phyloP scores from a whole-genome alignment of 1,139 yeast species.

The Yamadazyma sp. region DNA sequence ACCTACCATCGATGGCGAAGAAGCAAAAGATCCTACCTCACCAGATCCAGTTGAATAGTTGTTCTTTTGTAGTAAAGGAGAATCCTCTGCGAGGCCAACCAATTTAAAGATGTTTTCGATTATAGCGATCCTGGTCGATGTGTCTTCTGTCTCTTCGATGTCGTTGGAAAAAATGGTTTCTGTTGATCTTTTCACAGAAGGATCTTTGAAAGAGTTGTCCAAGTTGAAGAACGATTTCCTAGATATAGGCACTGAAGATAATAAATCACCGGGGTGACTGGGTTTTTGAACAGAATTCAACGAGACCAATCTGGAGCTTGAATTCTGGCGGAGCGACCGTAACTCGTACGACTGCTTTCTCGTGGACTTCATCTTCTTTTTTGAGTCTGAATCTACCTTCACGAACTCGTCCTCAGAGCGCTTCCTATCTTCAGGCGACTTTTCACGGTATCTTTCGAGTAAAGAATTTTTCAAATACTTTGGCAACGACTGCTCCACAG shows the following conservation, averaged over 20 bases:
- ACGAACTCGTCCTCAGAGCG: constrained; percentile 3
- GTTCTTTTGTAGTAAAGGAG: constrained; percentile 12
- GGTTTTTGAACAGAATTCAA: constrained; percentile 58
- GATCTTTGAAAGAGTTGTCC: constrained; percentile 11
- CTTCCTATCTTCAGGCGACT: background rate
- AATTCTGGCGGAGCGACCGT: constrained; percentile 9
- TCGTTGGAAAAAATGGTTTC: constrained; percentile 55
- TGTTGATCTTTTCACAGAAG: constrained; percentile 6
- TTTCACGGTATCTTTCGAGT: constrained; percentile 31
- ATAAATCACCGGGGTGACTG: constrained; percentile 78
- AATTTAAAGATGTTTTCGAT: constrained; percentile 73
- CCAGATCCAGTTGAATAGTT: constrained; percentile 11
- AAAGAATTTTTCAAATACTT: constrained; percentile 61
- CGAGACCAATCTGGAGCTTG: constrained; percentile 61
- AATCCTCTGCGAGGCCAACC: constrained; percentile 60
- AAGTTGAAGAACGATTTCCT: constrained; percentile 38
- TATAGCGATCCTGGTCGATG: constrained; percentile 65
- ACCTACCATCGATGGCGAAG: constrained; percentile 30
- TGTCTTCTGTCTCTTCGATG: constrained; percentile 73
- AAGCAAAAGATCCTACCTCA: constrained; percentile 20
- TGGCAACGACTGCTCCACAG: constrained; percentile 50
- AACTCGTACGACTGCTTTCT: constrained; percentile 4
- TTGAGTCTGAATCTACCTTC: constrained; percentile 3
- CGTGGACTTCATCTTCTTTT: background rate
- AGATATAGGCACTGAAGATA: constrained; percentile 79